These are phyloP conservation scores for Skeletonema menzelii DNA, from an alignment of 108 stramenopile genomes.

Conservation along the genomic window DNA sequence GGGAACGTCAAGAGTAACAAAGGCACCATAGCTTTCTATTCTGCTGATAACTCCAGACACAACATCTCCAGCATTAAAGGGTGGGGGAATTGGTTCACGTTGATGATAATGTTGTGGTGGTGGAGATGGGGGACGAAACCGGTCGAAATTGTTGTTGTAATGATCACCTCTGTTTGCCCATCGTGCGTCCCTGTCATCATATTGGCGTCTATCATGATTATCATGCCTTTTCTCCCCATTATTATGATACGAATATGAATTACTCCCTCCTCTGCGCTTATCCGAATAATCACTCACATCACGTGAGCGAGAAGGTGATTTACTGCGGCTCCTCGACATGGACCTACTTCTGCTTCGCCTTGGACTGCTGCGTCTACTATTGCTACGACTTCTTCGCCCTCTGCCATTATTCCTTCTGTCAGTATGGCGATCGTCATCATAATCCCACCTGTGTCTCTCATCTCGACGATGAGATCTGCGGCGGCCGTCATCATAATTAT, in stretches of 20 bases:
- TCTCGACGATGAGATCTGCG: conserved; percentile 32
- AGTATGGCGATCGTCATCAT: conserved; percentile 8
- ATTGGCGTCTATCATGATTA: background rate
- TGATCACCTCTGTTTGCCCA: conserved; percentile 1
- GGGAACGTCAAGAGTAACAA: conserved; percentile 54
- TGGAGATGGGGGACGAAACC: background rate
- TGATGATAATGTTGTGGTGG: conserved; percentile 6
- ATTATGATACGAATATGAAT: background rate
- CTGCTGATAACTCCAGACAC: conserved; percentile 62
- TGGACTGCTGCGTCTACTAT: conserved; percentile 1
- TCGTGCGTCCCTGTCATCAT: conserved; percentile 4
- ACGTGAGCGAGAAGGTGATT: background rate
- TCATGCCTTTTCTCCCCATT: background rate
- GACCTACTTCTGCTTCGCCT: conserved; percentile 1
- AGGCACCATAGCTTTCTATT: conserved; percentile 83
- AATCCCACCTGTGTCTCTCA: background rate
- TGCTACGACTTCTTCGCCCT: conserved; percentile 4
- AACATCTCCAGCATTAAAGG: conserved; percentile 44
- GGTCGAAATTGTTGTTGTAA: background rate
- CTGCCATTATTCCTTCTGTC: background rate
- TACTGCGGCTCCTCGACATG: background rate
- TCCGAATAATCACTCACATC: background rate
- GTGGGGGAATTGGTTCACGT: conserved; percentile 18
- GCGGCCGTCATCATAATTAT: conserved; percentile 45
- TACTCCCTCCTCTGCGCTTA: background rate